These are phyloP conservation scores for Sodiomyces alkalinus DNA, from an alignment of 2,329 filamentous ascomycete genomes.

Conservation along the genomic window DNA sequence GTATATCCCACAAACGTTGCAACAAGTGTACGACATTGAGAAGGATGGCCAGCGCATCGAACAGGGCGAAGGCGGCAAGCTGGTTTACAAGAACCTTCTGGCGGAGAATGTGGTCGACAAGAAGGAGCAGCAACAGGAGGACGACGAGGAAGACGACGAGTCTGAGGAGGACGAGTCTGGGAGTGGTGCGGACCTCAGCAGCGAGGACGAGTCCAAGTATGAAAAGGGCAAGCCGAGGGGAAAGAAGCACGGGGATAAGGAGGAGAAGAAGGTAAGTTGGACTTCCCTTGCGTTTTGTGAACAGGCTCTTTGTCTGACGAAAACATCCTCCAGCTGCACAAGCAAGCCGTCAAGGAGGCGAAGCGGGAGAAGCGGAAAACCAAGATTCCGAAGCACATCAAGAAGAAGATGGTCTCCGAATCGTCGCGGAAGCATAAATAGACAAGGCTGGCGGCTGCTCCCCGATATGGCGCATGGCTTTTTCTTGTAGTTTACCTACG, in stretches of 20 bases:
- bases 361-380: constrained; percentile 86
- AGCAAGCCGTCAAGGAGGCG: constrained; percentile 83
- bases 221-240: constrained; percentile 58
- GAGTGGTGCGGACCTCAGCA: constrained; percentile 31
- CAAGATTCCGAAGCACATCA: constrained; percentile 92
- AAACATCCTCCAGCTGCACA: constrained; percentile 44
- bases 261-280: constrained; percentile 59
- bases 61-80: constrained; percentile 55
- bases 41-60: constrained; percentile 69
- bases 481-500: background rate
- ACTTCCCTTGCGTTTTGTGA: background rate
- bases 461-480: background rate
- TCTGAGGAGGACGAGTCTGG: constrained; percentile 24
- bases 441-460: constrained; percentile 6
- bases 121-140: constrained; percentile 11
- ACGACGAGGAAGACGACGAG: constrained; percentile 8
- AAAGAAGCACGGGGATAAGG: constrained; percentile 81
- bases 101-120: constrained; percentile 46
- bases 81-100: constrained; percentile 75
- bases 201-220: constrained; percentile 37
- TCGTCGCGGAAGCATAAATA: constrained; percentile 49
- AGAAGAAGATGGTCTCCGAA: constrained; percentile 68
- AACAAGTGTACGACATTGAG: constrained; percentile 94
- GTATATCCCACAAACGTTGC: constrained; percentile 89
- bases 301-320: background rate